Base-by-base conservation (phyloP, 257 asterid genomes). In the Capsicum baccatum region DNA sequence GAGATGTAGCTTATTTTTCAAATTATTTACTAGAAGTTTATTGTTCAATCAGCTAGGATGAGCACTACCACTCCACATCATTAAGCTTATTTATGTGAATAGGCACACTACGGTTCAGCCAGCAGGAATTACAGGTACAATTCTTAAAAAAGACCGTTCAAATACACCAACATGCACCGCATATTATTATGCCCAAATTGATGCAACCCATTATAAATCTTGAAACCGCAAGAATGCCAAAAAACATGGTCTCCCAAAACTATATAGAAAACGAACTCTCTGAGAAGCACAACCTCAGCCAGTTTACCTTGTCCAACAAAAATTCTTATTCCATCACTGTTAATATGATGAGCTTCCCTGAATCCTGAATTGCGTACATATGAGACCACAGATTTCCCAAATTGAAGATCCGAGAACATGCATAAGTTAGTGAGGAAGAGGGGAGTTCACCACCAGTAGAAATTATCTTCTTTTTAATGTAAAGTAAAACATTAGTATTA, bases 1-100 rank as follows among this genome's bases (percentile, higher is more conserved):
- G 9, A 2, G 70, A 62, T 52, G 66, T 78, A 54, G 33, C 50
- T 78, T 78, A 78, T 54, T 52, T 15, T 47, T 9, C 63, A 78
- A 78, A 56, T 78, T 52, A 54, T 54, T 78, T 55, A 54, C 26
- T 33, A 78, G 50, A 78, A 78, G 50, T 54, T 54, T 14, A 74
- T 14, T 50, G 81, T 50, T 73, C 80, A 78, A 78, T 78, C 33
- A 26, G 33, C 26, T 55, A 54, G 33, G 64, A 78, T 78, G 50
- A 71, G 44, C 58, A 19, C 58, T 55, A 16, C 50, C 54, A 52
- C 66, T 78, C 48, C 82, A 52, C 66, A 33, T 54, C 64, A 55
- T 78, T 52, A 55, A 54, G 8, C 12, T 54, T 26, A 52, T 26
- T 26, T 13, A n/a, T 15, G 15, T 9, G 50, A 54, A 26, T 37